A percentile compares a stretch with the other conserved stretches of the same genome.
Conservation (phyloP, 306 rosid genomes). For the Inga oerstediana region DNA sequence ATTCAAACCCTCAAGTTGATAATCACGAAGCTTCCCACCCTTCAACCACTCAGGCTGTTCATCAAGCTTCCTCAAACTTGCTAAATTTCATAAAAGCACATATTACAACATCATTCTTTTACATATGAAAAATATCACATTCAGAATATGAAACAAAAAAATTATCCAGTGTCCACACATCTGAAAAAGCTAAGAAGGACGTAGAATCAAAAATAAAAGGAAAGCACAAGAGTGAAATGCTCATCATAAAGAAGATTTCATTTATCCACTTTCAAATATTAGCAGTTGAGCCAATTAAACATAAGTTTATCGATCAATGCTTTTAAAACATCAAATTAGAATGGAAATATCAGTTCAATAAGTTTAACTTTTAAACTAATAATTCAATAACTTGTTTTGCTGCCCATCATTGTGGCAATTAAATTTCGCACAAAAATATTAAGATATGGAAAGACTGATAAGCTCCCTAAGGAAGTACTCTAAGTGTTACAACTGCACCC, state of each 20-base stretch:
- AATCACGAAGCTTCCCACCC: slow-evolving; percentile 99
- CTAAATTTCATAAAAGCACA: slow-evolving; percentile 56
- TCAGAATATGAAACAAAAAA: background rate
- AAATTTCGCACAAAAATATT: background rate
- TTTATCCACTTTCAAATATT: background rate
- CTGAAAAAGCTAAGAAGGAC: background rate
- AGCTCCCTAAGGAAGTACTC: background rate
- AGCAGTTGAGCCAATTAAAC: background rate
- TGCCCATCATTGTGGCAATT: background rate
- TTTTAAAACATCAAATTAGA: background rate
- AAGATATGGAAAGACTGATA: background rate
- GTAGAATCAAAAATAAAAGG: background rate
- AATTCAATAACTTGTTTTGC: background rate
- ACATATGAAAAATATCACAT: background rate
- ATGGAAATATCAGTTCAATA: background rate
- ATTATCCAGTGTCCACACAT: background rate
- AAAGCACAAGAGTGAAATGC: background rate
- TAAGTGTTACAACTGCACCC: background rate
- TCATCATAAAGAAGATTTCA: background rate
- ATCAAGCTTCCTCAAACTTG: slow-evolving; percentile 93
- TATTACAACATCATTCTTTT: slow-evolving; percentile 30
- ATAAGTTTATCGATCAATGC: background rate
- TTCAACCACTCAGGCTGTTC: slow-evolving; percentile 98
- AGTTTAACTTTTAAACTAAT: background rate
- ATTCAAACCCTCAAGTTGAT: slow-evolving; percentile 99